Base-by-base conservation (phyloP, 2,329 filamentous ascomycete species). In the Penicillium sp. region DNA sequence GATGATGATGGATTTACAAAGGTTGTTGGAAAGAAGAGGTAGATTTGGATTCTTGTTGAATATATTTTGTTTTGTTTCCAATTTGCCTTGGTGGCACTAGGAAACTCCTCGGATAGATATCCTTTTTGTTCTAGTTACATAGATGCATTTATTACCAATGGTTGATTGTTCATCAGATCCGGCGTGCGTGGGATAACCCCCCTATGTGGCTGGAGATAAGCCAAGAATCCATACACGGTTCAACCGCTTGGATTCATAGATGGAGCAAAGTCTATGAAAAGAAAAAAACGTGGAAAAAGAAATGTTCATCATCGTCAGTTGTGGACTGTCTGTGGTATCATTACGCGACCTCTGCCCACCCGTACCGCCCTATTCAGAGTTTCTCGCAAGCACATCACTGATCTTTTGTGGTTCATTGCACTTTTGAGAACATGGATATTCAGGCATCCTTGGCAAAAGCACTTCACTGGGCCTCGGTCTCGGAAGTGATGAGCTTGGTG, bases 1-100 rank as follows among this genome's bases (percentile, higher is more conserved):
- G 90, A 93, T 73, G 89, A 92, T 64, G 90, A 93, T 69, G 90
- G 90, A 5, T 93, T 93, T 72, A 90, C 86, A 17, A 90, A 84
- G 75, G 89, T 92, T 63, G 83, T 86, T 55, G 82, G 84, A 68
- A 89, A 86, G 78, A 83, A 81, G 78, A 82, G 78, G 72, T 72
- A 68, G 69, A 62, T 53, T 38, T 29, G 45, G 21, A 15, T 17
- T 45, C 48, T 42, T 38, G 13, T 21, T 29, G n/a, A 40, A 40
- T 55, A 40, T 21, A 9, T 54, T 33, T 19, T 8, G 19, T 25
- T 48, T 37, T 25, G 8, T 48, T n/a, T 37, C 9, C 21, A 2
- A 8, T 15, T 51, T 25, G 15, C 29, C 19, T 52, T 33, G 15
- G 8, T 23, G 19, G 23, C 29, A 41, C 23, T 10, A 15, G 37